Base-by-base conservation (phyloP, 352 stramenopile genomes). In the Pythium monospermum region DNA sequence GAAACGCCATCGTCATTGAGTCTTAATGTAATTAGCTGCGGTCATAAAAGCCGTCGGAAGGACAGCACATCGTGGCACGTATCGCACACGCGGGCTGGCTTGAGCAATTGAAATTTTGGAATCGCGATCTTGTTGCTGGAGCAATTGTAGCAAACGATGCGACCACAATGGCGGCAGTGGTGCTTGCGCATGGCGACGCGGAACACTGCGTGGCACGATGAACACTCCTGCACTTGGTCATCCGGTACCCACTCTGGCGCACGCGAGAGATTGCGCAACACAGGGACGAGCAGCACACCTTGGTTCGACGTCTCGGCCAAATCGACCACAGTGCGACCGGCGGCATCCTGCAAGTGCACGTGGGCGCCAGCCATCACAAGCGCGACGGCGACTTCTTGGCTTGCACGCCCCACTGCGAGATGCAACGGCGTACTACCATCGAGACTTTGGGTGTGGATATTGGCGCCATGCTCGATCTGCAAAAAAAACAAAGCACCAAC, bases 111-210 rank as follows among this genome's bases (percentile, higher is more conserved):
- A 58, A 94, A 94, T 65, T 94, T 94, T 18, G 81, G 75, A 50
- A 94, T 87, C 23, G 76, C 61, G 41, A 91, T 88, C 58, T 85
- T 88, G 66, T 89, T 83, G 58, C 73, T 87, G 6, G 78, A 91
- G 63, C 83, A 94, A 46, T 87, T 91, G 71, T 90, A 89, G 64
- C 83, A 94, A 31, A 94, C 61, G 39, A 82, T 82, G 53, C 83
- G 83, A 6, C 83, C 83, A 41, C 83, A 94, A 46, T 94, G 83
- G 15, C 75, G 76, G 37, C 83, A 94, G 56, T 91, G 77, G 56
- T 94, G 79, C 50, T 87, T 89, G 27, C 83, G 81, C 76, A 91
- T 90, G 27, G 83, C 80, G 28, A 94, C 63, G 19, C 79, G 76
- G 59, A 94, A 94, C 0, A 66, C 61, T 8, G 76, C 60, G 38